Conservation (phyloP, 495 filamentous ascomycete genomes). For the Aspergillus panamensis region DNA sequence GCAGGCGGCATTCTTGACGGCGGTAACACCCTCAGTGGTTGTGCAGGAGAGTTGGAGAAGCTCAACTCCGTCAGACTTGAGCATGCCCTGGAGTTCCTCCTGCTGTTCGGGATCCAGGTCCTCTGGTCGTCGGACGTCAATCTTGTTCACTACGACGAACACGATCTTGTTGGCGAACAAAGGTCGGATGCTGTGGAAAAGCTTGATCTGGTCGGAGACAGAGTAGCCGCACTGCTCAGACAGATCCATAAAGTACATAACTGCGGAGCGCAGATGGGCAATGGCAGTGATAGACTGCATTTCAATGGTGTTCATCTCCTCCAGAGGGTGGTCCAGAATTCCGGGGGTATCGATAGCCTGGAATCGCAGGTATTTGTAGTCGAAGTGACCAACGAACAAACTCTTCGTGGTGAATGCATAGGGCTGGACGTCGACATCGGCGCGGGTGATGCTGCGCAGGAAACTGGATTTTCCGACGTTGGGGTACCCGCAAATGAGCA, state of each 20-base stretch:
- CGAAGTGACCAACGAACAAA: constrained; percentile 96
- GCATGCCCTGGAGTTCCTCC: constrained; percentile 69
- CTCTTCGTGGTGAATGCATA: constrained; percentile 99
- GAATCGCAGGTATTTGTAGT: constrained; percentile 97
- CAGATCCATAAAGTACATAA: constrained; percentile 97
- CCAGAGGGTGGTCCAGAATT: constrained; percentile 94
- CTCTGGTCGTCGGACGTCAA: constrained; percentile 83
- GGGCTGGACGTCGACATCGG: constrained; percentile 96
- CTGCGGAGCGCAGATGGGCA: constrained; percentile 89
- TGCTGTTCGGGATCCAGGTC: constrained; percentile 81
- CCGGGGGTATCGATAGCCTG: constrained; percentile 88
- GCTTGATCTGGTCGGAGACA: constrained; percentile 81
- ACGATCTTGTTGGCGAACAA: constrained; percentile 96
- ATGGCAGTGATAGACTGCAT: constrained; percentile 98
- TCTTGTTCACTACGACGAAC: constrained; percentile 97
- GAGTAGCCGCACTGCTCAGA: constrained; percentile 98
- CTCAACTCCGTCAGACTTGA: constrained; percentile 85
- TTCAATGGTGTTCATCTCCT: constrained; percentile 99
- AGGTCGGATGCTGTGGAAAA: constrained; percentile 94
- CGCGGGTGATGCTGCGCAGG: constrained; percentile 82
- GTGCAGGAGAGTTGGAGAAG: constrained; percentile 89
- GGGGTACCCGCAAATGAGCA: constrained; percentile 94
- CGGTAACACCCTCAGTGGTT: constrained; percentile 88
- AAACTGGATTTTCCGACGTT: constrained; percentile 98
- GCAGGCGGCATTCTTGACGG: constrained; percentile 91